phyloP scores from a whole-genome alignment of 2,329 filamentous ascomycete genomes.

The Beauveria caledonica region DNA sequence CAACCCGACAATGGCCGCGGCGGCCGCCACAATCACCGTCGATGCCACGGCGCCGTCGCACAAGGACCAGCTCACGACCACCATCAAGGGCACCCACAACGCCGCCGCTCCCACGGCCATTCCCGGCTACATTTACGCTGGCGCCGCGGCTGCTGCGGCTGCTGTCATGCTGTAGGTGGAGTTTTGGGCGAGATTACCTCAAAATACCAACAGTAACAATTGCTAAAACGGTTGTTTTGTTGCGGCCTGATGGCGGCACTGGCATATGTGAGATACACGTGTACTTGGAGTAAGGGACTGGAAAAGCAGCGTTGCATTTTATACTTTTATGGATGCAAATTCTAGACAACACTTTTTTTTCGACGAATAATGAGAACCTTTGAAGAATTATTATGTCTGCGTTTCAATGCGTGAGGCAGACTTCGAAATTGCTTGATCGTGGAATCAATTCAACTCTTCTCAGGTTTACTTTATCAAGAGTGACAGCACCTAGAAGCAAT shows the following conservation, averaged over 20 bases:
- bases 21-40: slow-evolving; percentile 20
- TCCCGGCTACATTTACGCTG: slow-evolving; percentile 7
- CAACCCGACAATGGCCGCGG: slow-evolving; percentile 20
- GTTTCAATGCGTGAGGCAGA: not conserved
- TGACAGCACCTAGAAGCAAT: too few relatives aligned
- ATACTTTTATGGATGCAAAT: not conserved
- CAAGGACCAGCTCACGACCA: slow-evolving; percentile 27
- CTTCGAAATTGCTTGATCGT: not conserved
- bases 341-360: not conserved
- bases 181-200: not conserved
- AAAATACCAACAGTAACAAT: not conserved
- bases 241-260: not conserved
- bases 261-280: not conserved
- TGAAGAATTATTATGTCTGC: not conserved
- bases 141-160: slow-evolving; percentile 9
- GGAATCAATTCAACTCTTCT: too few relatives aligned
- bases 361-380: not conserved
- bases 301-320: slow-evolving; percentile 6
- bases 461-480: too few relatives aligned
- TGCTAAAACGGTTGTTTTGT: not conserved
- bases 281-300: not conserved
- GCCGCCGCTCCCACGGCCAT: not conserved
- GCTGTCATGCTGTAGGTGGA: not conserved
- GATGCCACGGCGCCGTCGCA: slow-evolving; percentile 24
- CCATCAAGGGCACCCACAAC: slow-evolving; percentile 18